phyloP scores from a whole-genome alignment of 164 flowering plant species.

The Berberis thunbergii region DNA sequence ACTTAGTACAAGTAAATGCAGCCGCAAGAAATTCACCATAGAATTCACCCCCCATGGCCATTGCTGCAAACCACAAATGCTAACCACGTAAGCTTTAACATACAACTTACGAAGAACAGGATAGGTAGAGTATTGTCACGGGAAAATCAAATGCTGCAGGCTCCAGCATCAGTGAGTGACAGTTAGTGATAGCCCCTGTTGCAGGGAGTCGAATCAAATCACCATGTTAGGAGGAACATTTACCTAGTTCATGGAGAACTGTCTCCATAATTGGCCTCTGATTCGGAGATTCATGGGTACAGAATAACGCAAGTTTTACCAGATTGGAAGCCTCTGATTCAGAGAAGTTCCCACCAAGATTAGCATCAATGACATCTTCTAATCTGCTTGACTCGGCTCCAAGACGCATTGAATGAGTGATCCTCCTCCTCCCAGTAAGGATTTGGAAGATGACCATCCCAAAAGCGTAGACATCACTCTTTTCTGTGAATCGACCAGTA shows the following conservation, averaged over 20 bases:
- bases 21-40: too few species aligned
- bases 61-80: too few species aligned
- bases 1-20: too few species aligned
- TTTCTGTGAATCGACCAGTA: slow-evolving; percentile 79
- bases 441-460: slow-evolving; percentile 74
- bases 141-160: background rate
- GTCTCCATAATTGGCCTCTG: slow-evolving; percentile 55
- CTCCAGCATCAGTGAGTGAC: slow-evolving; percentile 2
- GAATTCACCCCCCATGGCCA: too few species aligned
- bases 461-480: slow-evolving; percentile 87
- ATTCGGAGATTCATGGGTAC: slow-evolving; percentile 65
- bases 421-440: slow-evolving; percentile 51
- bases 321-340: slow-evolving; percentile 63
- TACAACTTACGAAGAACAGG: too few species aligned
- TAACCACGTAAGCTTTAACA: too few species aligned
- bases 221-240: background rate
- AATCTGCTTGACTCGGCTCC: slow-evolving; percentile 46
- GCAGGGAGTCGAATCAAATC: background rate
- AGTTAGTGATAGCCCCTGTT: background rate
- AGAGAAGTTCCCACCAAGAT: slow-evolving; percentile 54
- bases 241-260: slow-evolving; percentile 53
- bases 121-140: background rate
- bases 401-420: slow-evolving; percentile 28
- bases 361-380: slow-evolving; percentile 58
- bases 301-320: slow-evolving; percentile 44